Evolutionary conservation across 2,329 filamentous ascomycete genomes (phyloP), one percentile per base, ranked within the genome.

Genomic region (Calcarisporium arbuscula): DNA sequence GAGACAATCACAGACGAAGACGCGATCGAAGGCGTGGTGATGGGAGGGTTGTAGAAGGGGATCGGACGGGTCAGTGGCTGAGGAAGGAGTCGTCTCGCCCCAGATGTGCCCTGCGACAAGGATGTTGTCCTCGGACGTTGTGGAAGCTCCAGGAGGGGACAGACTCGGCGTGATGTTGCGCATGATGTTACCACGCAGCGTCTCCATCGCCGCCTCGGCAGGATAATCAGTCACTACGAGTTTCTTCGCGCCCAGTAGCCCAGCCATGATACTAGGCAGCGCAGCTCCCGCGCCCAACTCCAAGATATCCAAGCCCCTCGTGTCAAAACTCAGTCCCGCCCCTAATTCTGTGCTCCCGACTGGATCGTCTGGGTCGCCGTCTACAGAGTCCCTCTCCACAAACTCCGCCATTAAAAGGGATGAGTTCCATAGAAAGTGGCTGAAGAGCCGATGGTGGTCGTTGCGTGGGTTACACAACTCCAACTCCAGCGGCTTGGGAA

Each of bases 381-480:
- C 46, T 16, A 72, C 46, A 6, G 64, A 60, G 27, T 65, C 68
- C 7, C 63, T 62, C 52, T 78, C 74, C 36, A 77, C 58, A 19
- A 75, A 58, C 55, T 76, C 73, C 8, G 70, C 72, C 2, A 76
- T 60, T 43, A 73, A 55, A 30, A 79, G 54, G 14, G 65, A 68
- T 6, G 80, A 68, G 57, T 87, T 87, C 82, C 82, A 87, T 18
- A 86, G 58, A 54, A 80, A 85, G 52, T 87, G 82, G 41, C 77
- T 77, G 52, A 85, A 86, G 28, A 85, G 67, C 15, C 58, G 55
- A 32, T 79, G 61, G 46, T 77, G 72, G 35, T 79, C 74, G 20
- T 56, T 62, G 20, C 61, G 52, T 10, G 60, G 77, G 46, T 74
- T 63, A 16, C 65, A 56, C 14, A 74, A 61, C 8, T 58, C 57